phyloP scores from a whole-genome alignment of 768 basidiomycete species.

The Pholiota molesta region DNA sequence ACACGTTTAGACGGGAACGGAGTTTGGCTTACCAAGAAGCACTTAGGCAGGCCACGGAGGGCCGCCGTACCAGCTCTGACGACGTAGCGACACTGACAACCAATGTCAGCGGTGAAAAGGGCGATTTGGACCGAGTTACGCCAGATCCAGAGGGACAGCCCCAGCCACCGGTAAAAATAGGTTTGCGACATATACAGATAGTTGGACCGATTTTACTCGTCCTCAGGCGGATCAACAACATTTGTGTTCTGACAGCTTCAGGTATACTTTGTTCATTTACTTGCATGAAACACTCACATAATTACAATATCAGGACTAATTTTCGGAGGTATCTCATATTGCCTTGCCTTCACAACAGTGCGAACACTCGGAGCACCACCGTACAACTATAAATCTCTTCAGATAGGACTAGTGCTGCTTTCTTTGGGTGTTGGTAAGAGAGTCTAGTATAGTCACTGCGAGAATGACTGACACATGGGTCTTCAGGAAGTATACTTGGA shows the following conservation, averaged over 20 bases:
- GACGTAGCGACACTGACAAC: background rate
- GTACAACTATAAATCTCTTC: slow-evolving; percentile 68
- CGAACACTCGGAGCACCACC: slow-evolving; percentile 6
- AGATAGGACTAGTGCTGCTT: slow-evolving; percentile 73
- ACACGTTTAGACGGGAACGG: slow-evolving; percentile 80
- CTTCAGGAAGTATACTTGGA: slow-evolving; percentile 36
- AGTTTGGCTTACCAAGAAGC: slow-evolving; percentile 69
- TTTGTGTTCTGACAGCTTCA: slow-evolving; percentile 68
- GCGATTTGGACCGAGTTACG: background rate
- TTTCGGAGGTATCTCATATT: slow-evolving; percentile 11
- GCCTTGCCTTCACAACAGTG: slow-evolving; percentile 8
- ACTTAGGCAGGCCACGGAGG: slow-evolving; percentile 20
- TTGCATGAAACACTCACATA: background rate
- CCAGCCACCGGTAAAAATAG: slow-evolving; percentile 43
- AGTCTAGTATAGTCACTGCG: background rate
- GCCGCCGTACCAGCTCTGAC: slow-evolving; percentile 36
- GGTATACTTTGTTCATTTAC: slow-evolving; percentile 24
- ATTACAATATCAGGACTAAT: slow-evolving; percentile 1
- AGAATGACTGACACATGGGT: background rate
- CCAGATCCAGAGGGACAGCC: background rate
- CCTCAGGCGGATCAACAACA: slow-evolving; percentile 66
- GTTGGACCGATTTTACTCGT: slow-evolving; percentile 59
- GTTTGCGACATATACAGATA: slow-evolving; percentile 73
- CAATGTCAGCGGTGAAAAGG: slow-evolving; percentile 33
- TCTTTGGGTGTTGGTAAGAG: slow-evolving; percentile 50